Evolutionary conservation across 2,329 filamentous ascomycete species (phyloP), one percentile per base, ranked within the genome.

Genomic region (Exophiala bonariae): DNA sequence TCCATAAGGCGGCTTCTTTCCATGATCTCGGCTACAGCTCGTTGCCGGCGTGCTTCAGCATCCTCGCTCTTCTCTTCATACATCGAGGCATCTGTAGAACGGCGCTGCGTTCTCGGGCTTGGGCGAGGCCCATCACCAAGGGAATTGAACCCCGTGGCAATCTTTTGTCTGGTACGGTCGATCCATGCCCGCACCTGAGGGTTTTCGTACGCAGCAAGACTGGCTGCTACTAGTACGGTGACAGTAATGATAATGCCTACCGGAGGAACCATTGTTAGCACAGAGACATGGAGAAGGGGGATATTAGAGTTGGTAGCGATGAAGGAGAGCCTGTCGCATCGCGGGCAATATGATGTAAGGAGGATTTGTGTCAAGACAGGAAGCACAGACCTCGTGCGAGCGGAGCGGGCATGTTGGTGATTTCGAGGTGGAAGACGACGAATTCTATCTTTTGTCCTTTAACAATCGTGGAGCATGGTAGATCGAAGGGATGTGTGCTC

Each of bases 131-230:
- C 80, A 61, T 84, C 79, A 39, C 80, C 80, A 9, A 83, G 71
- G 30, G 72, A 76, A 58, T 82, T 75, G 23, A 85, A 64, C 11
- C 80, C 75, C 49, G 81, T 63, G 16, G 79, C 79, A 52, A 85
- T 76, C 63, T 80, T 83, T 47, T 79, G 78, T 36, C 81, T 77
- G 45, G 79, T 80, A 46, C 78, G 73, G 47, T 81, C 74, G 43
- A 85, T 66, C 81, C 81, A 85, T 74, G 76, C 71, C 63, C 79
- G 73, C 49, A 85, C 73, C 60, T 83, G 77, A 1, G 81, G 81
- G 32, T 77, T 82, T 62, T 85, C 79, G 64, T 83, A 82, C 36
- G 82, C 75, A 42, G 81, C 81, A 41, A 83, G 74, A 10, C 80
- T 78, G 14, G 82, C 80, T 50, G 81, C 81, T 42, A 83, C 75